Base-by-base conservation (phyloP, 2,329 filamentous ascomycete species). In the Monosporascus sp. region DNA sequence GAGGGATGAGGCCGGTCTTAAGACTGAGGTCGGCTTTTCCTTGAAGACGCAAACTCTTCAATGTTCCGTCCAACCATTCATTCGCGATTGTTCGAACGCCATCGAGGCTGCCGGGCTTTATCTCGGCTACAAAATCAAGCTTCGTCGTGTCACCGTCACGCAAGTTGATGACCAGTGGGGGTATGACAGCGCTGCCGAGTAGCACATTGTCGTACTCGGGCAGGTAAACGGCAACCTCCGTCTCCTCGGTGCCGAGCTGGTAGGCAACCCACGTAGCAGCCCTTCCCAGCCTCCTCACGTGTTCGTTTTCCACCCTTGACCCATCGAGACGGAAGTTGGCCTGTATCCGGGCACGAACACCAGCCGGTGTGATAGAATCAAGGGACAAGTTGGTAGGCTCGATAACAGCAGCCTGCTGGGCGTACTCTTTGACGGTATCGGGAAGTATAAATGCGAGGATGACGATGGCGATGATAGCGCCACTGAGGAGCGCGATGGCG, bases 381-480 rank as follows among this genome's bases (percentile, higher is more conserved):
- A 99, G 85, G 2, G 91, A 91, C 20, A 99, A 73, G 60, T 86
- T 88, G 6, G 87, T 91, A 2, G 94, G 90, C 65, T 92, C 84
- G 60, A 99, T 82, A 19, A 93, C 84, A 24, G 87, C 79, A 3
- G 92, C 90, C 69, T 92, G 79, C 71, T 93, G 87, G 48, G 88
- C 89, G 70, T 99, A 99, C 66, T 90, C 82, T 70, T 96, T 85
- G 11, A 96, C 83, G 7, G 87, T 83, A 17, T 87, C 85, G 2
- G 93, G 92, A 0, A 88, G 82, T 51, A 96, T 81, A 72, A 96
- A 96, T 17, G 86, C 90, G 52, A 93, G 74, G 17, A 88, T 72
- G 54, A 97, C 85, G 61, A 96, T 90, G 27, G 78, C 68, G 22
- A 93, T 63, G 6, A 87, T 77, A 7, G 85, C 64, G 2, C 82